Evolutionary conservation across 192 early-diverging fungal genomes (phyloP).

Genomic region (Allomyces arbusculus): DNA sequence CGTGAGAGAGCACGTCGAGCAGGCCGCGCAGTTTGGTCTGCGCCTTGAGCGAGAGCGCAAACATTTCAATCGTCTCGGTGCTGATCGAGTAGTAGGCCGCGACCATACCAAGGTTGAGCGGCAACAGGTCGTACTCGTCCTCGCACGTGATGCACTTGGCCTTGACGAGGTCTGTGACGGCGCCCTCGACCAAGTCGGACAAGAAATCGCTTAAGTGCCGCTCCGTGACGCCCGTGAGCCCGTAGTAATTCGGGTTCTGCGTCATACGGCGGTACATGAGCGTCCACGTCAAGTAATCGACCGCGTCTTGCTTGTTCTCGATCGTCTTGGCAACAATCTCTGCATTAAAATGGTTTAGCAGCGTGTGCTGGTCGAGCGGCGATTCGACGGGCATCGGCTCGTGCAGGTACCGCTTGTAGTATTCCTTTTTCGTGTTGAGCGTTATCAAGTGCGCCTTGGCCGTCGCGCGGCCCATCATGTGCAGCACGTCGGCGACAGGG

Average conservation of each 20-base stretch:
- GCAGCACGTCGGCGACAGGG: conserved; percentile 79
- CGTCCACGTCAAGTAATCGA: conserved; percentile 98
- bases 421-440: conserved; percentile 78
- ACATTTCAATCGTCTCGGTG: conserved; percentile 83
- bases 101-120: conserved; percentile 92
- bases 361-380: conserved; percentile 62
- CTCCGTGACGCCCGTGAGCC: conserved; percentile 64
- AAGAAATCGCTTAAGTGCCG: conserved; percentile 78
- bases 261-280: conserved; percentile 90
- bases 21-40: conserved; percentile 78
- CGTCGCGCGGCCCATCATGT: conserved; percentile 95
- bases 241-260: conserved; percentile 94
- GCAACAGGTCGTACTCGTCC: conserved; percentile 49
- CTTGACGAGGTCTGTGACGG: conserved; percentile 62
- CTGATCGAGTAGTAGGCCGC: conserved; percentile 93
- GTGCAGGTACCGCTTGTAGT: conserved; percentile 93
- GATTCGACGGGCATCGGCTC: conserved; percentile 92
- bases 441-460: conserved; percentile 86
- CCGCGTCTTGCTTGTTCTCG: conserved; percentile 92
- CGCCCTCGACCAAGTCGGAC: conserved; percentile 85
- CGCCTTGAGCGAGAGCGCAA: conserved; percentile 63
- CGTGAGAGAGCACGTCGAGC: conserved; percentile 80
- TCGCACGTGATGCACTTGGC: conserved; percentile 62
- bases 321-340: conserved; percentile 90
- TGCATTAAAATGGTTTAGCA: conserved; percentile 95